These are phyloP conservation scores for Pluteus cervinus DNA, from an alignment of 768 basidiomycete species.

Conservation along the genomic window DNA sequence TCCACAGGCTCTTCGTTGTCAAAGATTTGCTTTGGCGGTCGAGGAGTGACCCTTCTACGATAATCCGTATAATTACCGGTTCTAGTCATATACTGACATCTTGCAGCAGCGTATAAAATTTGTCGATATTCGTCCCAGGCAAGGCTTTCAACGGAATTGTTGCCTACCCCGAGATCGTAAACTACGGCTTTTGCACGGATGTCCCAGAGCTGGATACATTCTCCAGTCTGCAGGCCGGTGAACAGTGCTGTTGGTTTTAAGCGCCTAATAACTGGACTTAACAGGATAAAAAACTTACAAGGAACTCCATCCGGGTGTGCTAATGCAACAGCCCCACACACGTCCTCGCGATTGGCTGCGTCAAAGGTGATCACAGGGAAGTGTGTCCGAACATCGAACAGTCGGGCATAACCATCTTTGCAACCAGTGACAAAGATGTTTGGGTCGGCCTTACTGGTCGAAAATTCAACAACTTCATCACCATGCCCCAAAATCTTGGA, in stretches of 20 bases:
- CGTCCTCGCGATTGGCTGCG: constrained; percentile 9
- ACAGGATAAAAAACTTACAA: constrained; percentile 22
- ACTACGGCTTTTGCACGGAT: constrained; percentile 25
- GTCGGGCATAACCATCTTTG: constrained; percentile 29
- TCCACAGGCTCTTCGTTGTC: too few species aligned
- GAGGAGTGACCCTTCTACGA: too few species aligned
- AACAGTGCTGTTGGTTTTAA: constrained; percentile 29
- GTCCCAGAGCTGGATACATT: constrained; percentile 37
- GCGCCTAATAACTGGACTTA: too few species aligned
- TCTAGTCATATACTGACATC: too few species aligned
- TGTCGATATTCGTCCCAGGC: too few species aligned
- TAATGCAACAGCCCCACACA: constrained; percentile 17
- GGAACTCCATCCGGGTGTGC: constrained; percentile 33
- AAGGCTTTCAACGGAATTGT: constrained; percentile 35
- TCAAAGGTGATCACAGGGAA: constrained; percentile 30
- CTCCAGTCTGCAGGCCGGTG: constrained; percentile 18
- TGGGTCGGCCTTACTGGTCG: constrained; percentile 27
- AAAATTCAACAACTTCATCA: constrained; percentile 21
- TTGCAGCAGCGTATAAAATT: too few species aligned
- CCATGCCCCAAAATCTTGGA: constrained; percentile 29
- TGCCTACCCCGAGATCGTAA: constrained; percentile 40
- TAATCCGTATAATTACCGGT: too few species aligned
- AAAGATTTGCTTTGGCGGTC: too few species aligned
- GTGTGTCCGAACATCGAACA: constrained; percentile 32
- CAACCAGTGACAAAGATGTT: constrained; percentile 30